Base-by-base conservation (phyloP, 1,139 yeast genomes). In the Candida frijolesensis region DNA sequence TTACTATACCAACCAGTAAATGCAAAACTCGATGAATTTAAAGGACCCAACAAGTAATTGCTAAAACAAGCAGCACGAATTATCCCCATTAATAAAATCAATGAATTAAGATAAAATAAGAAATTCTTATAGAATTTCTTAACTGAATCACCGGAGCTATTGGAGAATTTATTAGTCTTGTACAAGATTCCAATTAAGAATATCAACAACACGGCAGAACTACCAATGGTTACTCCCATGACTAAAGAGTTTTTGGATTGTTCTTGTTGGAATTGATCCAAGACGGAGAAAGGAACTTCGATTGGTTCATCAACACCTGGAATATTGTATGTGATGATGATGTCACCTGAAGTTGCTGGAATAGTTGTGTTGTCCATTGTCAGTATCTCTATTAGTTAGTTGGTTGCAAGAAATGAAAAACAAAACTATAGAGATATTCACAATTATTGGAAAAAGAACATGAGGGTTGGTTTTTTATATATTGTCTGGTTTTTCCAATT, bases 71-170 rank as follows among this genome's bases (percentile, higher is more conserved):
- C 74, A 1, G 89, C 80, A 51, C 85, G 87, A 11, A 89, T 52
- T 5, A 85, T 66, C 42, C 85, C 68, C 4, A 82, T 63, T 2
- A 80, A 48, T 49, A 91, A 72, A 16, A 88, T 80, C 2, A 73
- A 49, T 60, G 83, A 84, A 66, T 91, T 90, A 48, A 89, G 68
- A 19, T 84, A 66, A 63, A 89, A 91, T 33, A 90, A 80, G 4
- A 91, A 88, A 12, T 54, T 51, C 25, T 41, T 51, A 14, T 32
- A 39, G 10, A 44, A 22, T 0, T 91, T 81, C 40, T 68, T 77
- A 19, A 4, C 4, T 58, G 74, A 81, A 16, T 44, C 48, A 51
- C 75, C 78, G 14, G 18, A 37, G 33, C 43, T 49, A 42, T 72
- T 76, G 9, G 39, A 18, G 14, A 33, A 42, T 19, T 42, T 42